phyloP scores from a whole-genome alignment of 164 flowering plant genomes.

The Taxillus chinensis region DNA sequence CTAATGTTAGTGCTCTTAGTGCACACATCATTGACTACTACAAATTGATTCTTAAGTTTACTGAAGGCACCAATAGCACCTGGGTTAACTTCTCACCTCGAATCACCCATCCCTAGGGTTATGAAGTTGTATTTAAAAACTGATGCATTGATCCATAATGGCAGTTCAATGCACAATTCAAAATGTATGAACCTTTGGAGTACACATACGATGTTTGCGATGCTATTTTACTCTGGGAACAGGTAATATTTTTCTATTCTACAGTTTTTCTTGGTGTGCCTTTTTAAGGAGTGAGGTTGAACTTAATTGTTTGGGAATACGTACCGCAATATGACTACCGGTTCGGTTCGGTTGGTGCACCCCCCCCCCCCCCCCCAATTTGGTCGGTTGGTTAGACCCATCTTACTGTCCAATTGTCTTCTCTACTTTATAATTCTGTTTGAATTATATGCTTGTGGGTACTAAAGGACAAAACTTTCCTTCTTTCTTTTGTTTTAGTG shows the following conservation, averaged over 20 bases:
- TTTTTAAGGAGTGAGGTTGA: constrained; percentile 3
- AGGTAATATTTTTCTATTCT: constrained; percentile 33
- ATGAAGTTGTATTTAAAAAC: neutral
- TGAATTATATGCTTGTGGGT: neutral
- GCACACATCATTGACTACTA: constrained; percentile 85
- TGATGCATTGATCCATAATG: constrained; percentile 1
- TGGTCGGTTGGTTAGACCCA: constrained; percentile 65
- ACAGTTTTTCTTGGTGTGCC: neutral
- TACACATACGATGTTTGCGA: constrained; percentile 87
- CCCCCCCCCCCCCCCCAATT: too few species aligned
- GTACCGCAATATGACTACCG: constrained; percentile 99
- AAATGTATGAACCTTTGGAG: constrained; percentile 72
- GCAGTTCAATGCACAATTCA: constrained; percentile 87
- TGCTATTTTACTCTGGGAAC: constrained; percentile 88
- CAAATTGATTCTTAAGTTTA: constrained; percentile 80
- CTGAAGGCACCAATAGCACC: constrained; percentile 89
- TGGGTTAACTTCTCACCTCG: constrained; percentile 48
- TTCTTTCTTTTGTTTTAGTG: constrained; percentile 31
- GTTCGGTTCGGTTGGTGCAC: too few species aligned
- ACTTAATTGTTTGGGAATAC: constrained; percentile 27
- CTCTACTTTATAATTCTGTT: neutral
- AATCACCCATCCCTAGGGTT: neutral
- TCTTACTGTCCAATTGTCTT: constrained; percentile 2
- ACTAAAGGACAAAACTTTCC: constrained; percentile 2
- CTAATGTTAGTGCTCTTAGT: too few species aligned